Conservation (phyloP, 2,329 filamentous ascomycete genomes). For the Aspergillus glaucus region DNA sequence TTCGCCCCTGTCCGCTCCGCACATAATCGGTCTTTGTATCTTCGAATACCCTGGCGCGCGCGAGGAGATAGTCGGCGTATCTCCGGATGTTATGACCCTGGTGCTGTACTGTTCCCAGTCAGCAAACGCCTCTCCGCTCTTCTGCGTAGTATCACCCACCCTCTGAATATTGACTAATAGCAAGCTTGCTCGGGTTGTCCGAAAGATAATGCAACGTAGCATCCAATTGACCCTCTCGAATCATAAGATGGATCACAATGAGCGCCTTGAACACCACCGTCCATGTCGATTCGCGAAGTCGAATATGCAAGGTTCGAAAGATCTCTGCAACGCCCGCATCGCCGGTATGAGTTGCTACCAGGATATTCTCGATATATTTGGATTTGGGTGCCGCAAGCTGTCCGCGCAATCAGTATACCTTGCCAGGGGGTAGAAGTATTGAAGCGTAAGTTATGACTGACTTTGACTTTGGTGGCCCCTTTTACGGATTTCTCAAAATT, state of each 20-base stretch:
- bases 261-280: constrained; percentile 98
- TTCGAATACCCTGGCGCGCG: constrained; percentile 74
- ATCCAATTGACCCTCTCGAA: constrained; percentile 85
- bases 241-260: constrained; percentile 95
- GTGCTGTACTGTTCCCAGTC: constrained; percentile 64
- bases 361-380: constrained; percentile 98
- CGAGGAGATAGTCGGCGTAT: constrained; percentile 79
- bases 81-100: constrained; percentile 92
- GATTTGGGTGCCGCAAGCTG: constrained; percentile 94
- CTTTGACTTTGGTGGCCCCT: constrained; percentile 97
- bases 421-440: background rate
- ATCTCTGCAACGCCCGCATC: constrained; percentile 94
- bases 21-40: constrained; percentile 89
- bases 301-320: constrained; percentile 82
- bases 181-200: constrained; percentile 73
- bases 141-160: constrained; percentile 51
- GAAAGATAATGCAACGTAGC: constrained; percentile 80
- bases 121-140: constrained; percentile 24
- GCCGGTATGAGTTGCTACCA: constrained; percentile 88
- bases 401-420: constrained; percentile 11
- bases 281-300: constrained; percentile 94
- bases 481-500: constrained; percentile 99
- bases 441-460: constrained; percentile 34
- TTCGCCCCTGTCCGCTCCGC: constrained; percentile 67
- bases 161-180: constrained; percentile 86